phyloP scores from a whole-genome alignment of 1,139 yeast species.

The Petasospora fabianii region DNA sequence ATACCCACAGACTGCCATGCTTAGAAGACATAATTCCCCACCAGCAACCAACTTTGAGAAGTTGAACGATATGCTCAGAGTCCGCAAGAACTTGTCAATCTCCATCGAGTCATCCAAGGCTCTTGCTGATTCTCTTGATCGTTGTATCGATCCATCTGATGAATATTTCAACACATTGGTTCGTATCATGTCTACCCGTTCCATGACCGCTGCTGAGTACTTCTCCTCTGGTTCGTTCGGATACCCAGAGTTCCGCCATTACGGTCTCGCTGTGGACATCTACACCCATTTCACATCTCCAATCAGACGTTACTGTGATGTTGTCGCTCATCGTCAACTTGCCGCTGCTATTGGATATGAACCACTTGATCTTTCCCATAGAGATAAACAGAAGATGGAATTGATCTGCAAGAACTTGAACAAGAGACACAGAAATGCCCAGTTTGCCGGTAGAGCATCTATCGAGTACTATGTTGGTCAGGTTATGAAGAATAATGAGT shows the following conservation, averaged over 20 bases:
- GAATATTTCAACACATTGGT: constrained; percentile 90
- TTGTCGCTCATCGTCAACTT: constrained; percentile 93
- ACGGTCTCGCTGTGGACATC: constrained; percentile 95
- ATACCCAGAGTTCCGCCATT: constrained; percentile 92
- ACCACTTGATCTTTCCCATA: constrained; percentile 71
- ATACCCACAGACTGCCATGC: constrained; percentile 97
- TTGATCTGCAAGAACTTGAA: constrained; percentile 84
- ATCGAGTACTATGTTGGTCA: constrained; percentile 98
- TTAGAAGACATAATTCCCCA: constrained; percentile 95
- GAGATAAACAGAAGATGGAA: constrained; percentile 91
- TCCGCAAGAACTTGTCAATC: constrained; percentile 75
- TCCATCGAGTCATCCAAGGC: constrained; percentile 86
- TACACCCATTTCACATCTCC: constrained; percentile 99
- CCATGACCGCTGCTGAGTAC: constrained; percentile 99
- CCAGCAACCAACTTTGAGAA: constrained; percentile 90
- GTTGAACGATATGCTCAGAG: constrained; percentile 82
- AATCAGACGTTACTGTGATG: constrained; percentile 95
- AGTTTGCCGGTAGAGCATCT: constrained; percentile 97
- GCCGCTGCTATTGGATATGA: constrained; percentile 98
- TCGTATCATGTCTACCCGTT: constrained; percentile 96
- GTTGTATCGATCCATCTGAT: constrained; percentile 77
- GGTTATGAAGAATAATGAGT: constrained; percentile 73
- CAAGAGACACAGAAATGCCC: constrained; percentile 94
- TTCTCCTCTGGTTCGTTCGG: constrained; percentile 92
- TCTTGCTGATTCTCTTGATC: constrained; percentile 89